These are phyloP conservation scores for Allodekkera sacchari DNA, from an alignment of 805 yeast genomes.

Conservation along the genomic window DNA sequence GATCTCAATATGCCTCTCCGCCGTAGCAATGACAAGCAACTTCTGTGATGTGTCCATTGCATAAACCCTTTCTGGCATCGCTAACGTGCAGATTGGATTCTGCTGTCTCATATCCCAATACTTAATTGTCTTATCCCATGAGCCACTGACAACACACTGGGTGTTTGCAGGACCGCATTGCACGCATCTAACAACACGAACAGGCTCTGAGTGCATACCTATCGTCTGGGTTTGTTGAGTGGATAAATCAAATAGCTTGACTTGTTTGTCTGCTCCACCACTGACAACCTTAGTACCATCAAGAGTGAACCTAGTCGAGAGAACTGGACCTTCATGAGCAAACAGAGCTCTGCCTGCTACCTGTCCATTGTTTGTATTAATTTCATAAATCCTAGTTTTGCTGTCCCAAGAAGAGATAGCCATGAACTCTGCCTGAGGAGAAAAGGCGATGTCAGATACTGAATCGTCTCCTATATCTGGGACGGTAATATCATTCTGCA, in stretches of 20 bases:
- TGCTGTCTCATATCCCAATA: slow-evolving; percentile 93
- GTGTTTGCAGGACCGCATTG: slow-evolving; percentile 80
- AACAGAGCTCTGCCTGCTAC: slow-evolving; percentile 84
- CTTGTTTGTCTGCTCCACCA: slow-evolving; percentile 89
- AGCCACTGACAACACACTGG: slow-evolving; percentile 79
- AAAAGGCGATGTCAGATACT: slow-evolving; percentile 72
- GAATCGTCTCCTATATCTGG: slow-evolving; percentile 90
- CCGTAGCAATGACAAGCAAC: slow-evolving; percentile 86
- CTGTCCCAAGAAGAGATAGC: slow-evolving; percentile 92
- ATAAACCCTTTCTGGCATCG: slow-evolving; percentile 85
- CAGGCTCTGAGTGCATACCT: slow-evolving; percentile 81
- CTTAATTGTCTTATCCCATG: slow-evolving; percentile 92
- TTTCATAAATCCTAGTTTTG: slow-evolving; percentile 87
- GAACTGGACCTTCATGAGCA: slow-evolving; percentile 85
- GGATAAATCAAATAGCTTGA: slow-evolving; percentile 72
- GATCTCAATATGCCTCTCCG: slow-evolving; percentile 73
- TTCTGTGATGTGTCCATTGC: slow-evolving; percentile 79
- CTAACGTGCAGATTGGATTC: slow-evolving; percentile 71
- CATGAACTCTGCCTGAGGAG: slow-evolving; percentile 76
- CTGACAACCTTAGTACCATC: slow-evolving; percentile 86
- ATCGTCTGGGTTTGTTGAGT: slow-evolving; percentile 77
- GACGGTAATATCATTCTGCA: slow-evolving; percentile 62
- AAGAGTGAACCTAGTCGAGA: slow-evolving; percentile 70
- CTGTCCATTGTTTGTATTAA: slow-evolving; percentile 59
- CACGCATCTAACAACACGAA: slow-evolving; percentile 64